These are phyloP conservation scores for Dittrichia graveolens DNA, from an alignment of 129 eudicot genomes.

Conservation along the genomic window DNA sequence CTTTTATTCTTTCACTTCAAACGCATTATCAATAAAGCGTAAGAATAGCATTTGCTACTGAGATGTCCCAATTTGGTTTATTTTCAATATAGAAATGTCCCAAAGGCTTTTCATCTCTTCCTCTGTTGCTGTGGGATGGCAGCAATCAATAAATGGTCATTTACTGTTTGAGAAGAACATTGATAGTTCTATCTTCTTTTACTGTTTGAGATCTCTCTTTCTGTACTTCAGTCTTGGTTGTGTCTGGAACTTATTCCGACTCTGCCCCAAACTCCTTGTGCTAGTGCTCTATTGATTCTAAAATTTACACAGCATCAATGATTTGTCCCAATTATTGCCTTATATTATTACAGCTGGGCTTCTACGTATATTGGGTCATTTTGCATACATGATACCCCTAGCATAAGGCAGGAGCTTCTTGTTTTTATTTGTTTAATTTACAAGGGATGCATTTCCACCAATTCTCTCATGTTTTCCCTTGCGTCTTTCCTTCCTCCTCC, in stretches of 20 bases:
- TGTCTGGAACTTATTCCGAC: not conserved
- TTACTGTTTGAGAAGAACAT: conserved; percentile 6
- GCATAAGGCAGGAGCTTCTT: too few relatives aligned
- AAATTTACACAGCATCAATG: too few relatives aligned
- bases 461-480: not conserved
- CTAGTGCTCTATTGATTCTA: not conserved
- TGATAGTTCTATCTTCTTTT: not conserved
- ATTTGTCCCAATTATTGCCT: too few relatives aligned
- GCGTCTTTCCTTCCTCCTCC: not conserved
- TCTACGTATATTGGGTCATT: too few relatives aligned
- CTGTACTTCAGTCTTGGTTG: not conserved
- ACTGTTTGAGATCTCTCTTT: not conserved
- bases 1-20: not conserved
- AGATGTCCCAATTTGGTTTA: too few relatives aligned
- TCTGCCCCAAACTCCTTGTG: not conserved
- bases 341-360: too few relatives aligned
- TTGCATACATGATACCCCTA: too few relatives aligned
- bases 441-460: not conserved
- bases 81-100: too few relatives aligned
- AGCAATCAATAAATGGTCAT: conserved; percentile 10
- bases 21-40: too few relatives aligned
- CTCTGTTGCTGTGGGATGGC: conserved; percentile 4
- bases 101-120: not conserved
- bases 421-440: not conserved
- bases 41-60: too few relatives aligned